phyloP scores from a whole-genome alignment of 805 yeast species.

The Cyberlindnera euphorbiae region DNA sequence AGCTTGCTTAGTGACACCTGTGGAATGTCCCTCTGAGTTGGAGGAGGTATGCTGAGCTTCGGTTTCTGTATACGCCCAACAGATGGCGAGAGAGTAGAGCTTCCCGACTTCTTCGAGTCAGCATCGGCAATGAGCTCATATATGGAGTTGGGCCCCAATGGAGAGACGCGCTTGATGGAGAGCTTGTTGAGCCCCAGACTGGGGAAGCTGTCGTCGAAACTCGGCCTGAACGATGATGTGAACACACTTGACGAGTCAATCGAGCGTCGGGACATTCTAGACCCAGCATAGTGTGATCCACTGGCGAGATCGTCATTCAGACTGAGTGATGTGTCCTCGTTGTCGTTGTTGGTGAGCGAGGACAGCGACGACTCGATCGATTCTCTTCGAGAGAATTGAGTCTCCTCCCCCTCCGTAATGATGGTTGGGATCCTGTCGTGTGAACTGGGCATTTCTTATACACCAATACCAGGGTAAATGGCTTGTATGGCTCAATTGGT shows the following conservation, averaged over 20 bases:
- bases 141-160: conserved; percentile 71
- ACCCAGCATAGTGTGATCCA: conserved; percentile 12
- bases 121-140: conserved; percentile 67
- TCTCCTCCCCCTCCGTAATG: conserved; percentile 8
- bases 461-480: no score
- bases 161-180: conserved; percentile 39
- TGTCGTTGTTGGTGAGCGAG: conserved; percentile 12
- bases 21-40: conserved; percentile 82
- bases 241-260: conserved; percentile 29
- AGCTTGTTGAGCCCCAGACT: conserved; percentile 37
- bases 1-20: conserved; percentile 62
- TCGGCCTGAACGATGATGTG: conserved; percentile 27
- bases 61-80: no score
- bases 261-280: conserved; percentile 23
- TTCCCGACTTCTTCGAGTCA: conserved; percentile 30
- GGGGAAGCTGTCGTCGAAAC: conserved; percentile 32
- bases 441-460: neutral
- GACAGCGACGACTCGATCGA: conserved; percentile 13
- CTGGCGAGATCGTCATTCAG: conserved; percentile 33
- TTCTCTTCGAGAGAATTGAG: conserved; percentile 6
- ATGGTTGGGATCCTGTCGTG: conserved; percentile 4
- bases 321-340: conserved; percentile 20
- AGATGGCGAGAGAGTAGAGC: no score
- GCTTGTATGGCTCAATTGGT: neutral
- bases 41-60: conserved; percentile 51